phyloP scores from a whole-genome alignment of 257 asterid genomes.

The Salvia rosmarinus region DNA sequence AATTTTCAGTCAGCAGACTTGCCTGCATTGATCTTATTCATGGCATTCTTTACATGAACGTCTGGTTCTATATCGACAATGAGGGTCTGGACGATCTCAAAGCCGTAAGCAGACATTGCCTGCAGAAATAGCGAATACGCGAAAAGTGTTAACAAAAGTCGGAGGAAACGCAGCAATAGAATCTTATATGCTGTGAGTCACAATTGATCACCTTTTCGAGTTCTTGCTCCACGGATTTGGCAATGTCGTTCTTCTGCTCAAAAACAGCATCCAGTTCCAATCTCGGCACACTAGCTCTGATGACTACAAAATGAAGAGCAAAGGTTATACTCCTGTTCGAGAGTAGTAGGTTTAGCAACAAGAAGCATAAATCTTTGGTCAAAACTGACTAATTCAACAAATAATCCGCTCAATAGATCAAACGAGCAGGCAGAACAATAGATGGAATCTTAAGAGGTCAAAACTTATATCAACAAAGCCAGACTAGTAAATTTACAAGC shows the following conservation, averaged over 20 bases:
- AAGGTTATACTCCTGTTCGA: no score
- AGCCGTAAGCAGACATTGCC: slow-evolving; percentile 51
- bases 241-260: slow-evolving; percentile 50
- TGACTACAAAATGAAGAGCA: no score
- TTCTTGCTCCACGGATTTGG: slow-evolving; percentile 45
- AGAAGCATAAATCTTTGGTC: no score
- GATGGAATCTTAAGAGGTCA: no score
- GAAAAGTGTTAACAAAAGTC: not conserved
- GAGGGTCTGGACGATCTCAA: slow-evolving; percentile 47
- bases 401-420: no score
- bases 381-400: no score
- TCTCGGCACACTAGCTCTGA: no score
- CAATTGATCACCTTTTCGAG: slow-evolving; percentile 40
- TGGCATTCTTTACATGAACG: slow-evolving; percentile 43
- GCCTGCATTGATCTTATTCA: slow-evolving; percentile 48
- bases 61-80: slow-evolving; percentile 49
- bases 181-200: not conserved
- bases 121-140: not conserved
- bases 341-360: no score
- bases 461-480: no score
- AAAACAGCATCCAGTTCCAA: slow-evolving; percentile 38
- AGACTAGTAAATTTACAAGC: no score
- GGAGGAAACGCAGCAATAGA: not conserved
- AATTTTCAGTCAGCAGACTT: slow-evolving; percentile 4
- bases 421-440: no score